These are phyloP conservation scores for Moricandia arvensis DNA, from an alignment of 345 rosid genomes.

Conservation along the genomic window DNA sequence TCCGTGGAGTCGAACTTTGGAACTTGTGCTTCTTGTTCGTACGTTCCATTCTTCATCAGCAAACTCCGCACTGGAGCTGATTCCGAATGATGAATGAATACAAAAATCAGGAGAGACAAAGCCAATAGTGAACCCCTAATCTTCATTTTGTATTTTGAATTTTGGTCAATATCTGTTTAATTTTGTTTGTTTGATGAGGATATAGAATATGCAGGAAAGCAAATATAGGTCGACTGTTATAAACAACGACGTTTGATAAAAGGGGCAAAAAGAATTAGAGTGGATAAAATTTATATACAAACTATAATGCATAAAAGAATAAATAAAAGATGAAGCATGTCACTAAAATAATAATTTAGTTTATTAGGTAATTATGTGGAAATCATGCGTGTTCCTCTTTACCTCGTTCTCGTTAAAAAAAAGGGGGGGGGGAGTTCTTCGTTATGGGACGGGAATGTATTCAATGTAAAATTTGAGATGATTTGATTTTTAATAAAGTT, in stretches of 20 bases:
- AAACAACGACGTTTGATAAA: conserved; percentile 35
- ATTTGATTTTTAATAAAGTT: too few species aligned
- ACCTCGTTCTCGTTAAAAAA: not conserved
- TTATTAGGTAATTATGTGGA: conserved; percentile 23
- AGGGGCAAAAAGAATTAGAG: conserved; percentile 34
- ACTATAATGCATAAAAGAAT: not conserved
- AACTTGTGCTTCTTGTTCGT: conserved; percentile 10
- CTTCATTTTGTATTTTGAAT: conserved; percentile 22
- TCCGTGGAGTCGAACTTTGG: not conserved
- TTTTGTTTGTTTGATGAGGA: conserved; percentile 19
- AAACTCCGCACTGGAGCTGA: conserved; percentile 30
- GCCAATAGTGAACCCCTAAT: conserved; percentile 25
- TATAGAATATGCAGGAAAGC: conserved; percentile 6
- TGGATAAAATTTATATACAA: conserved; percentile 22
- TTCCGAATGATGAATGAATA: conserved; percentile 25
- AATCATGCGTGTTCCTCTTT: conserved; percentile 32
- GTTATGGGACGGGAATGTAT: too few species aligned
- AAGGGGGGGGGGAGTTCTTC: too few species aligned
- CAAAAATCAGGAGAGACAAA: conserved; percentile 28
- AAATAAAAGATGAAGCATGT: not conserved
- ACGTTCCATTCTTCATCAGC: conserved; percentile 19
- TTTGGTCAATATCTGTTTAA: not conserved
- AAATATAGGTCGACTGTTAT: conserved; percentile 14
- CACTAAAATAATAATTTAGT: not conserved
- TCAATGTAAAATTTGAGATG: too few species aligned